These are phyloP conservation scores for Hawksworthiomyces lignivorus DNA, from an alignment of 2,329 filamentous ascomycete genomes.

Conservation along the genomic window DNA sequence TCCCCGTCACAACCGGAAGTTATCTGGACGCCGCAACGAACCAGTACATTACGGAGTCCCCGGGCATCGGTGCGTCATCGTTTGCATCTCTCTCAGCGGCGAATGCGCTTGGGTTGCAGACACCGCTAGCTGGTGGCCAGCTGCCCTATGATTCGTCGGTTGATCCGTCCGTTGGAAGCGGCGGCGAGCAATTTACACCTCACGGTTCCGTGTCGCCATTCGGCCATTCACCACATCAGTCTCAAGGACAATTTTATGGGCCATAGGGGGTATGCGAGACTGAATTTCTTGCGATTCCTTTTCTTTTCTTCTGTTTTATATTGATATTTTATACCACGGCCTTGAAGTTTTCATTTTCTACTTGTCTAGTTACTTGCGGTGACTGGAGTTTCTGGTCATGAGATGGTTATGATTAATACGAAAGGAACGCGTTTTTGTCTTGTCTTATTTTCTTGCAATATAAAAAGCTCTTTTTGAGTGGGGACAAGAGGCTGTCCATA, in stretches of 20 bases:
- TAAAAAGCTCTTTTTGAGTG: no score
- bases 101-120: conserved; percentile 31
- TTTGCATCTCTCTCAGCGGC: conserved; percentile 25
- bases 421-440: conserved; percentile 1
- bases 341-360: neutral
- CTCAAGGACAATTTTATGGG: conserved; percentile 20
- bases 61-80: conserved; percentile 23
- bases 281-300: neutral
- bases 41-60: conserved; percentile 24
- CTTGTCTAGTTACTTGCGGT: no score
- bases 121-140: conserved; percentile 16
- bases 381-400: neutral
- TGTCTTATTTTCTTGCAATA: neutral
- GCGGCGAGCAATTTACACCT: conserved; percentile 28
- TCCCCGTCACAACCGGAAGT: conserved; percentile 24
- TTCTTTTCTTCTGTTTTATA: conserved; percentile 11
- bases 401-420: no score
- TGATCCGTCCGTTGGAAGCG: conserved; percentile 22
- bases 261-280: neutral
- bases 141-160: conserved; percentile 27
- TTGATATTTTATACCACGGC: no score
- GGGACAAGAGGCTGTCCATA: neutral
- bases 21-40: conserved; percentile 16
- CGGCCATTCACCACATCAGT: conserved; percentile 32
- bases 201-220: conserved; percentile 37